Base-by-base conservation (phyloP, 1,139 yeast genomes). In the Taphrina wiesneri region DNA sequence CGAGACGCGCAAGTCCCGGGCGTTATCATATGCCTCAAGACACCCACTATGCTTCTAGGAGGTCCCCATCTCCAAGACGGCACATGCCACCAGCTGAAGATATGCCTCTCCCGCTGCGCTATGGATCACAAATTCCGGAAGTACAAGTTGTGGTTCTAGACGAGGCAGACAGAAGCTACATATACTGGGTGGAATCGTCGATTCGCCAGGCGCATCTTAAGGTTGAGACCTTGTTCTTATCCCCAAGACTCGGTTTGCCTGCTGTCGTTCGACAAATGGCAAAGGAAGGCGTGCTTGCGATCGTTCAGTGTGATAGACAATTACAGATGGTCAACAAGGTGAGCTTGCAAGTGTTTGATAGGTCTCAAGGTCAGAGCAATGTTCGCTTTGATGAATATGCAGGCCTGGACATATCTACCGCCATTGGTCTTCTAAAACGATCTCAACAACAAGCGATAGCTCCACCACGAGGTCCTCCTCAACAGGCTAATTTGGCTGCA, bases 301-400 rank as follows among this genome's bases (percentile, higher is more conserved):
- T 88, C 0, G 83, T 90, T 61, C 79, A 88, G 7, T 80, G 90
- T n/a, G 84, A 85, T 70, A 82, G 81, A 64, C 75, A 78, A 17
- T 61, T 73, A 41, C 77, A 75, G 67, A 67, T 64, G 47, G 65
- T 70, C 19, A 79, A 81, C 60, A 81, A 79, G 67, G 82, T 90
- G 19, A 90, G 88, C 73, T 78, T 89, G 21, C 95, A 88, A 73
- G 83, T 88, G 0, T 91, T 88, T 74, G 89, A 88, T 73, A 81
- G 81, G 43, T 82, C 87, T 0, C 77, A 84, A 0, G 87, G 85
- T 70, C 91, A 90, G n/a, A 79, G 78, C 51, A 85, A 85, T 0
- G 84, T 91, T 36, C 85, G 86, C 71, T 91, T 88, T 74, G 96
- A 90, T 72, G 73, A 91, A 73, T 91, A 90, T 73, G 82, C 88